Base-by-base conservation (phyloP, 768 basidiomycete species). In the Melanogaster broomeanus region DNA sequence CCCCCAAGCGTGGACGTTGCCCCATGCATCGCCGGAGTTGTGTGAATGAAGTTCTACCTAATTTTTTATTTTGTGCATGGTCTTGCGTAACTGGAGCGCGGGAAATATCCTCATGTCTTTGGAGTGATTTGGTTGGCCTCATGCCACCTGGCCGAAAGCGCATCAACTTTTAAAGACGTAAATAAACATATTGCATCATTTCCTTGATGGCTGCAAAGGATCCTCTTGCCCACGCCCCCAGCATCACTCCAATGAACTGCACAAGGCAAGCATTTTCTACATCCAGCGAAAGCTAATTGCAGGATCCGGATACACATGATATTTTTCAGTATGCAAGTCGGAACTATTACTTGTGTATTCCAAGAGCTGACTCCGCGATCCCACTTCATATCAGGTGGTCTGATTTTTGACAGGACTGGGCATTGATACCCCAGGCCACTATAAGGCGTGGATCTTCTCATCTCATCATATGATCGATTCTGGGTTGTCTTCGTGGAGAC, bases 131-230 rank as follows among this genome's bases (percentile, higher is more conserved):
- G 47, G 51, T 57, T 50, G 24, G 45, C 16, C 31, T 55, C 40
- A 38, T 52, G 51, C 51, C 56, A 57, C 53, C 53, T 35, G 42
- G 27, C 42, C 42, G 37, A 38, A 45, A 53, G 30, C 16, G 25
- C 10, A 16, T 42, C 48, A 49, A 48, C 46, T 44, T 31, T 31
- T 34, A 25, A 44, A 55, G 54, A 67, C 65, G 65, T 66, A 66
- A 66, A 61, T 30, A 48, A 48, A 49, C 63, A 54, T 39, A 56
- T 49, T 39, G 50, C 61, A 61, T 64, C 57, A 67, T 53, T 61
- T 46, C 34, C 49, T 49, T 44, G 42, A 46, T 40, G 27, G 42
- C 35, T 51, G 46, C 33, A 42, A 25, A 40, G 55, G 45, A 42
- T 42, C 44, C 59, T 52, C 58, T 59, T 61, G 43, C 22, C 42